phyloP scores from a whole-genome alignment of 176 grass and related monocot genomes.

The Carex cristatella region DNA sequence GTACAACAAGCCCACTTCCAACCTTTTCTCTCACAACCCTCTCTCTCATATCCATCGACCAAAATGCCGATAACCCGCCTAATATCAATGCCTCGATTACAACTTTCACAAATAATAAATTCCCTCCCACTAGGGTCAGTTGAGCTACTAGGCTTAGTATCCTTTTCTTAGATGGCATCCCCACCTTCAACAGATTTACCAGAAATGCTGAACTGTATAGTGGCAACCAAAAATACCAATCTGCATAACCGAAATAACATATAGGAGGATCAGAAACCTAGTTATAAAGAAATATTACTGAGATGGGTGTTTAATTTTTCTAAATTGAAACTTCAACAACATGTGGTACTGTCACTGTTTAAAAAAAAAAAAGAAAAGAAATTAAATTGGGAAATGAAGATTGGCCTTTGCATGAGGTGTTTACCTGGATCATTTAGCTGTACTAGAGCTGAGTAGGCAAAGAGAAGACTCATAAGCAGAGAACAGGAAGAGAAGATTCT shows the following conservation, averaged over 20 bases:
- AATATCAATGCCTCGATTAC: conserved; percentile 8
- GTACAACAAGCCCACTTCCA: conserved; percentile 34
- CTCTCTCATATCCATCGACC: conserved; percentile 44
- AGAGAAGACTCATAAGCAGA: conserved; percentile 33
- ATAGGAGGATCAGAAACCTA: background rate
- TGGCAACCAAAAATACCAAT: conserved; percentile 50
- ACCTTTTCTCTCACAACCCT: conserved; percentile 44
- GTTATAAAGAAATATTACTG: background rate
- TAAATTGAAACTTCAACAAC: background rate
- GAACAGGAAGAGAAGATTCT: conserved; percentile 22
- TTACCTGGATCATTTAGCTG: conserved; percentile 40
- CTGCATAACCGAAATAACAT: conserved; percentile 7
- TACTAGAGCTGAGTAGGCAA: conserved; percentile 42
- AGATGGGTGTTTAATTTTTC: background rate
- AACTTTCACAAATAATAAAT: conserved; percentile 25
- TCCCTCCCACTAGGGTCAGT: conserved; percentile 11
- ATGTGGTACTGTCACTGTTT: background rate
- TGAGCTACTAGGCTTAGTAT: background rate
- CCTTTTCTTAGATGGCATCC: background rate
- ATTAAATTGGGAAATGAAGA: background rate
- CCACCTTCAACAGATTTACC: conserved; percentile 27
- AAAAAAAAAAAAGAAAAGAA: background rate
- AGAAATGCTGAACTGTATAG: conserved; percentile 28
- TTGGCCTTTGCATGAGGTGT: background rate
- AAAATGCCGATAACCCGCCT: conserved; percentile 14